Conservation (phyloP, 148 eudicot species). For the Nepenthes gracilis region DNA sequence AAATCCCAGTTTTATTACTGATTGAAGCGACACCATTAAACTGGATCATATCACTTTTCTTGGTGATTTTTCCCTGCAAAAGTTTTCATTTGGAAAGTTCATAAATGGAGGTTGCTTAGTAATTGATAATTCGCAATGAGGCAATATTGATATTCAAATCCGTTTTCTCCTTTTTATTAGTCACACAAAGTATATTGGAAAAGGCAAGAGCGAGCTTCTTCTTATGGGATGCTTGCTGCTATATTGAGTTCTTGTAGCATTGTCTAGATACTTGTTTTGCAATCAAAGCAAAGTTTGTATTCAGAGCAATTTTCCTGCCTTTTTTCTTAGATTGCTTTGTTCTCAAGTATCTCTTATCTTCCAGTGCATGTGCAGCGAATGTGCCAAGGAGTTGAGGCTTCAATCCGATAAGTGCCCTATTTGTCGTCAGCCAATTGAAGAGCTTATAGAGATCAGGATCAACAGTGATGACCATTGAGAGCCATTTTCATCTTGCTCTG, state of each 20-base stretch:
- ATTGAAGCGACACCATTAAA: too few relatives aligned
- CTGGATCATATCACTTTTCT: too few relatives aligned
- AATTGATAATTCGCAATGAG: background rate
- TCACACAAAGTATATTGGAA: too few relatives aligned
- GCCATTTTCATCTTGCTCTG: slow-evolving; percentile 4
- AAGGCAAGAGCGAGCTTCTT: too few relatives aligned
- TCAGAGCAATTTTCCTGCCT: too few relatives aligned
- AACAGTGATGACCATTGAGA: slow-evolving; percentile 16
- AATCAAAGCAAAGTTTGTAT: too few relatives aligned
- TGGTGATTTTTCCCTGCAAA: too few relatives aligned
- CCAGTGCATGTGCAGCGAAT: slow-evolving; percentile 78
- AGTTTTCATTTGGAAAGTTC: background rate
- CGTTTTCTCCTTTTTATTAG: too few relatives aligned
- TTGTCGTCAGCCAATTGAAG: slow-evolving; percentile 57
- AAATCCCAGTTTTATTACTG: too few relatives aligned
- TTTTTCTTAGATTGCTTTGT: too few relatives aligned
- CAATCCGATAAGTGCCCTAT: slow-evolving; percentile 75
- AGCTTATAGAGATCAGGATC: slow-evolving; percentile 60
- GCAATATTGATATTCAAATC: too few relatives aligned
- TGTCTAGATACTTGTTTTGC: background rate
- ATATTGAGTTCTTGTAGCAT: background rate
- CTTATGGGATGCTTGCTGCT: background rate
- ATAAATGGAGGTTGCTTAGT: background rate
- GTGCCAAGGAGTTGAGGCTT: slow-evolving; percentile 61
- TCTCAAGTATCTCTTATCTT: slow-evolving; percentile 6